phyloP scores from a whole-genome alignment of 1,284 basidiomycete genomes.

The Moesziomyces antarcticus region DNA sequence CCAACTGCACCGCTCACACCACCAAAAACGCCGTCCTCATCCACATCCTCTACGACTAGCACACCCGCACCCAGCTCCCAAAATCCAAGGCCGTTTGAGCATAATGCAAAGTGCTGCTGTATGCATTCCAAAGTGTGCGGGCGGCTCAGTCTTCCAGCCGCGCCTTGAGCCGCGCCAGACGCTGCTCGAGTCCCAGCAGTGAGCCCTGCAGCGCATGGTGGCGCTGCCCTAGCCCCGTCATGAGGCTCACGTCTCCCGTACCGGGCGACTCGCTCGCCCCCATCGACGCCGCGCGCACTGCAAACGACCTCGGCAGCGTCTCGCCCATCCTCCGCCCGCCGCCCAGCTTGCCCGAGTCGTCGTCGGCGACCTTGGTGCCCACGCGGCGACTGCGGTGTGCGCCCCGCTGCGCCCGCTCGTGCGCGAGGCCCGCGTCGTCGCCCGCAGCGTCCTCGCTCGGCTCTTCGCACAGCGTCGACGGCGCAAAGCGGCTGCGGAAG shows the following conservation, averaged over 20 bases:
- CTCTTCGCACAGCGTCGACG: constrained; percentile 29
- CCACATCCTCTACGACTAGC: constrained; percentile 43
- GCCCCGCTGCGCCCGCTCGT: too few species aligned
- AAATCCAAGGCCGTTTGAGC: too few species aligned
- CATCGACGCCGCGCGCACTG: constrained; percentile 8
- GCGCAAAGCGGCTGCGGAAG: constrained; percentile 29
- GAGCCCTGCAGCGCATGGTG: constrained; percentile 45
- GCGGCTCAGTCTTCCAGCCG: constrained; percentile 23
- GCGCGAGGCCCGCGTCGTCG: too few species aligned
- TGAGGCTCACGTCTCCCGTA: constrained; percentile 37
- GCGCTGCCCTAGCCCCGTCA: constrained; percentile 40
- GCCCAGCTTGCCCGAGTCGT: constrained; percentile 2
- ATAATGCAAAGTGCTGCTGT: too few species aligned
- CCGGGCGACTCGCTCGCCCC: constrained; percentile 10
- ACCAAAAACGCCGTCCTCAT: constrained; percentile 55
- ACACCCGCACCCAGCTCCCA: too few species aligned
- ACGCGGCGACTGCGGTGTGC: neutral
- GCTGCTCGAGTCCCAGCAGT: constrained; percentile 32
- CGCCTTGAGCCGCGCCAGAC: constrained; percentile 39
- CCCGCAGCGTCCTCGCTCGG: constrained; percentile 12
- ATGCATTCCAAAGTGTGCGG: too few species aligned
- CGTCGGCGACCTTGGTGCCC: constrained; percentile 4
- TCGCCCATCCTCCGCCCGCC: constrained; percentile 17
- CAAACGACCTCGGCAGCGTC: constrained; percentile 26
- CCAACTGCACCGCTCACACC: constrained; percentile 56